Percentiles rank a stretch among this genome's conserved stretches.
Evolutionary conservation across 306 rosid genomes (phyloP).

Genomic region (Begonia peltatifolia): DNA sequence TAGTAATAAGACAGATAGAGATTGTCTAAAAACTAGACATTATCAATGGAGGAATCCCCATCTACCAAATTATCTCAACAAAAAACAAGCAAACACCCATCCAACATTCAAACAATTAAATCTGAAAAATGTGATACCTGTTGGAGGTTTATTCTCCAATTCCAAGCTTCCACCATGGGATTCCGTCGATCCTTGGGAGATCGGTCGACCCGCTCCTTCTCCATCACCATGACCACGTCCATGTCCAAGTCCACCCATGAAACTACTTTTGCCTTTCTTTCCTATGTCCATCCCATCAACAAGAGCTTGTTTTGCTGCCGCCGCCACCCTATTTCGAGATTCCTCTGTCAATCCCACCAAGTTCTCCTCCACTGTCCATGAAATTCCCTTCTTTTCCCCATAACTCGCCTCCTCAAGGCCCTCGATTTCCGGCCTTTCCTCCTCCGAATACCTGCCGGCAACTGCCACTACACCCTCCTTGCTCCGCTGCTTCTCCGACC

Average conservation of each 20-base stretch:
- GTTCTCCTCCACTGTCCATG: background rate
- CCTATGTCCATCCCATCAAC: constrained; percentile 17
- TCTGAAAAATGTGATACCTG: constrained; percentile 25
- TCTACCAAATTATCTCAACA: no score
- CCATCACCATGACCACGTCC: constrained; percentile 11
- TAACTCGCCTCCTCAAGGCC: constrained; percentile 18
- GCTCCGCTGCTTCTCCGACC: constrained; percentile 76
- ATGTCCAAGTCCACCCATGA: constrained; percentile 3
- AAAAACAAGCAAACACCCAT: no score
- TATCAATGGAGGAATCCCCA: no score
- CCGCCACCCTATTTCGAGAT: constrained; percentile 24
- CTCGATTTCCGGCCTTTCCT: constrained; percentile 21
- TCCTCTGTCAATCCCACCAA: constrained; percentile 10
- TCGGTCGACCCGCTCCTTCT: constrained; percentile 27
- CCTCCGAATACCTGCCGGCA: constrained; percentile 20
- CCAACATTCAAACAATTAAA: background rate
- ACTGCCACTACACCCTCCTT: constrained; percentile 27
- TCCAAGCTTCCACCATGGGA: constrained; percentile 86
- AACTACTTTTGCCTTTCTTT: constrained; percentile 27
- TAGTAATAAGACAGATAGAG: no score
- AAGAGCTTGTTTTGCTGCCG: constrained; percentile 30
- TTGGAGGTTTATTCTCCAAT: constrained; percentile 52
- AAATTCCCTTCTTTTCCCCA: constrained; percentile 11
- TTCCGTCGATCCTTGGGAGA: constrained; percentile 60
- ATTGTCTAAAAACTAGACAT: no score